phyloP scores from a whole-genome alignment of 2,329 filamentous ascomycete species.

The Colletotrichum sp. region DNA sequence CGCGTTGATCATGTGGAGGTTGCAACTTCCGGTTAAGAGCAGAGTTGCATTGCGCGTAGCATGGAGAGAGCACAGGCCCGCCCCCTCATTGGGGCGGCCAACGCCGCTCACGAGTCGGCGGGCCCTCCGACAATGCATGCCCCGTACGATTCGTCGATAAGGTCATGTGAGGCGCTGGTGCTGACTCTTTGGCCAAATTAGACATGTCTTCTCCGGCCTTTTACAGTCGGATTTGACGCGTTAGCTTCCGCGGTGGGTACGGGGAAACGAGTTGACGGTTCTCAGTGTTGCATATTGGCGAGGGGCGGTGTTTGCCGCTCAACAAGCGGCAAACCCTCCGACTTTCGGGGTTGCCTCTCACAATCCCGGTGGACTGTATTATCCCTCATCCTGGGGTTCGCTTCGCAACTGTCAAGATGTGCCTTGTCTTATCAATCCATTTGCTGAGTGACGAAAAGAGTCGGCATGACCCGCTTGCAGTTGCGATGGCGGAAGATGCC shows the following conservation, averaged over 20 bases:
- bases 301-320: background rate
- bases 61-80: background rate
- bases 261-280: background rate
- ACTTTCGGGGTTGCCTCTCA: background rate
- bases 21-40: background rate
- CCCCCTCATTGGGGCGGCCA: constrained; percentile 6
- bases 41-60: background rate
- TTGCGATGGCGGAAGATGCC: background rate
- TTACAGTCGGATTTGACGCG: background rate
- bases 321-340: background rate
- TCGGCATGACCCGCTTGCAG: background rate
- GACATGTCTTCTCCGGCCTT: background rate
- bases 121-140: background rate
- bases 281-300: background rate
- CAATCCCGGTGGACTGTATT: background rate
- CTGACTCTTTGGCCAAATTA: background rate
- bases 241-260: background rate
- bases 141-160: background rate
- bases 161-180: background rate
- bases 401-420: background rate
- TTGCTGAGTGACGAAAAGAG: background rate
- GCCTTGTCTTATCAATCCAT: background rate
- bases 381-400: background rate
- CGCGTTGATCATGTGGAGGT: background rate
- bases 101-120: background rate